Evolutionary conservation across 169 alveolate genomes (phyloP), one percentile per base, ranked within the genome.

Genomic region (Eimeria nieschulzi): DNA sequence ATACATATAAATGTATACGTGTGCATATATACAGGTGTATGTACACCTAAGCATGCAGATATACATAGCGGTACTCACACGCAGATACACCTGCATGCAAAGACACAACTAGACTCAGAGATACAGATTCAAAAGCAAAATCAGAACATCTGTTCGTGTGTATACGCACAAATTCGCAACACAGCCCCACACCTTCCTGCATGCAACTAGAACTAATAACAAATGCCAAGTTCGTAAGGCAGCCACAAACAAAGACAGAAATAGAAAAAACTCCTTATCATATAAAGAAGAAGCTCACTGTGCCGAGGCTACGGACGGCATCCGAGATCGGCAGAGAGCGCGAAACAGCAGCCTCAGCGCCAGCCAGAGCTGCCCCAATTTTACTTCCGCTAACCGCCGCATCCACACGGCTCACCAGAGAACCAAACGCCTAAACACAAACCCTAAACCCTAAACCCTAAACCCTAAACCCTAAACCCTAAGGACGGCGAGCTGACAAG

Each of bases 391-490:
- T 19, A 19, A 64, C 73, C 7, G 73, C 73, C 33, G 73, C 19
- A 19, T 64, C 19, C 73, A 64, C 9, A n/a, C 73, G 73, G 33
- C 73, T 13, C 73, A 64, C 33, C 73, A 64, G 19, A 9, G 10
- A 9, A 9, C 73, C 73, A 19, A 64, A 64, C 26, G 17, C 73
- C 73, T 64, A 23, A 13, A 56, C 64, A 19, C 26, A 73, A 73
- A 46, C 83, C 83, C 21, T 46, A 73, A 73, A 46, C 83, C 83
- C 56, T 46, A 26, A 73, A 25, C 79, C 33, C 55, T 70, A 70
- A 12, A 13, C 79, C 61, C 61, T 73, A 73, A 26, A 73, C 83
- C 83, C 83, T 73, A 39, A 73, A 70, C 78, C 78, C 78, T 70
- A 70, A 21, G 25, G n/a, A n/a, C n/a, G n/a, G n/a, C n/a, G n/a